These are phyloP conservation scores for Penicillium sp. DNA, from an alignment of 2,329 filamentous ascomycete species.

Conservation along the genomic window DNA sequence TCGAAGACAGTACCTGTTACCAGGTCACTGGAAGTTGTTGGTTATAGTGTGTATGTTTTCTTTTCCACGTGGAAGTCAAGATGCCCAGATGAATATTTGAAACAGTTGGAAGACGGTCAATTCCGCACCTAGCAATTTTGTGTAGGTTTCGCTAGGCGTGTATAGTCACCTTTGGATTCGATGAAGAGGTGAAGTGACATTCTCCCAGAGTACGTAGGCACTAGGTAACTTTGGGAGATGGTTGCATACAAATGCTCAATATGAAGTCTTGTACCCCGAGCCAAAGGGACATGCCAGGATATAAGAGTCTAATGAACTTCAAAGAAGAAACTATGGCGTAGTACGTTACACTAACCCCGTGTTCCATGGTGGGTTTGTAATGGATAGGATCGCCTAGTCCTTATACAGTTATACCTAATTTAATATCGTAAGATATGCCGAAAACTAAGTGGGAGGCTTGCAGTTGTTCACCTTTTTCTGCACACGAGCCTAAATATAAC, in stretches of 20 bases:
- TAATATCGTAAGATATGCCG: too few species aligned
- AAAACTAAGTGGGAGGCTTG: too few species aligned
- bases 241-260: not conserved
- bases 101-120: too few species aligned
- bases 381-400: too few species aligned
- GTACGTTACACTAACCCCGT: not conserved
- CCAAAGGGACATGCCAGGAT: not conserved
- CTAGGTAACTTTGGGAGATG: too few species aligned
- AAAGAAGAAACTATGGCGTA: not conserved
- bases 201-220: too few species aligned
- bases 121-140: not conserved
- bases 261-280: not conserved
- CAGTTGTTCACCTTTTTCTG: too few species aligned
- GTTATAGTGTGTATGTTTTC: not conserved
- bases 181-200: too few species aligned
- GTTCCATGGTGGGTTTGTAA: too few species aligned
- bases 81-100: not conserved
- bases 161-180: not conserved
- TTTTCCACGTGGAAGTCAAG: not conserved
- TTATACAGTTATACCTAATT: too few species aligned
- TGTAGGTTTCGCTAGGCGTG: not conserved
- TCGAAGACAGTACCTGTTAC: not conserved
- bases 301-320: not conserved
- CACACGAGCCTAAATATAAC: too few species aligned
- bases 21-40: not conserved